These are phyloP conservation scores for Morella rubra DNA, from an alignment of 306 rosid genomes.

Conservation along the genomic window DNA sequence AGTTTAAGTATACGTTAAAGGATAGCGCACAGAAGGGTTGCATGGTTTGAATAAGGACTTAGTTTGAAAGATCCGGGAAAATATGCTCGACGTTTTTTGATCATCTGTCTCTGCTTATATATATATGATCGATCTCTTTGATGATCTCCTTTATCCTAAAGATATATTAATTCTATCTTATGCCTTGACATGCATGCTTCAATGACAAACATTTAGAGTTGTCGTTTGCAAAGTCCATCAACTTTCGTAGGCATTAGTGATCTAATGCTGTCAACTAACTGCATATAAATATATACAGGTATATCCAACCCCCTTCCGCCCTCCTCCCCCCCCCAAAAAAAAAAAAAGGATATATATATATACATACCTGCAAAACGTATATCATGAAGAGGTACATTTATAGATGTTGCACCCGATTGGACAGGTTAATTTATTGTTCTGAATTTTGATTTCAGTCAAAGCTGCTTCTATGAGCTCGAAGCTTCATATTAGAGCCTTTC, in stretches of 20 bases:
- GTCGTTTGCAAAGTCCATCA: background rate
- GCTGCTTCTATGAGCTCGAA: background rate
- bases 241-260: background rate
- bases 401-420: background rate
- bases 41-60: background rate
- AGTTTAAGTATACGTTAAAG: too few species aligned
- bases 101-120: too few species aligned
- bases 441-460: background rate
- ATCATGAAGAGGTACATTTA: background rate
- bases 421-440: background rate
- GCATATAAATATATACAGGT: background rate
- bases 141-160: too few species aligned
- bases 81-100: background rate
- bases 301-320: too few species aligned
- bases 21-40: too few species aligned
- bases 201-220: background rate
- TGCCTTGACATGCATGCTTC: too few species aligned
- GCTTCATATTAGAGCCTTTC: background rate
- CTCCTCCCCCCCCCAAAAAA: too few species aligned
- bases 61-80: background rate
- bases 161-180: too few species aligned
- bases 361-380: too few species aligned
- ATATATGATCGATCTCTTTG: too few species aligned
- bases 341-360: too few species aligned
- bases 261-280: background rate